These are phyloP conservation scores for Globisporangium acanthophoron DNA, from an alignment of 352 stramenopile genomes.

Conservation along the genomic window DNA sequence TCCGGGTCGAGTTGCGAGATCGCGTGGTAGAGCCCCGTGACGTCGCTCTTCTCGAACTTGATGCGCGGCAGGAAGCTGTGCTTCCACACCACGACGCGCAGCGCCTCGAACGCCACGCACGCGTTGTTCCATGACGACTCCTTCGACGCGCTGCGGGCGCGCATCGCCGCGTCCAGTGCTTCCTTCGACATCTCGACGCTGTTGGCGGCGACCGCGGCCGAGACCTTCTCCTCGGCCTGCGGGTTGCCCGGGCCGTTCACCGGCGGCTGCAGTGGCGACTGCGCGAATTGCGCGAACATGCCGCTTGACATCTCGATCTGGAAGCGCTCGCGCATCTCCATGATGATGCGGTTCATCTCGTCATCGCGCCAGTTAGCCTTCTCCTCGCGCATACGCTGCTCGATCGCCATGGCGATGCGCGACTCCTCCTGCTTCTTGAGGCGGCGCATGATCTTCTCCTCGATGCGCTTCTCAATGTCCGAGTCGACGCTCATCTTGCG, in stretches of 20 bases:
- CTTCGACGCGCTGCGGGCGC: constrained; percentile 53
- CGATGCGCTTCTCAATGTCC: constrained; percentile 76
- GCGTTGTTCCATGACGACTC: constrained; percentile 84
- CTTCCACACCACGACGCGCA: constrained; percentile 86
- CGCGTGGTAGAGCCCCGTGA: constrained; percentile 52
- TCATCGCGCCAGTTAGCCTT: constrained; percentile 87
- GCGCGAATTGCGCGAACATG: constrained; percentile 36
- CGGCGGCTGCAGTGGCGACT: background rate
- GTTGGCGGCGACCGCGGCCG: constrained; percentile 11
- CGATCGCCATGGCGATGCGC: constrained; percentile 77
- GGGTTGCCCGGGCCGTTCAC: constrained; percentile 26
- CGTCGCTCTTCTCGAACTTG: constrained; percentile 39
- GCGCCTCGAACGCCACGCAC: constrained; percentile 59
- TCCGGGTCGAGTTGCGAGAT: constrained; percentile 70
- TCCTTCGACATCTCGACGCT: constrained; percentile 16
- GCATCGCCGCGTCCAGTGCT: constrained; percentile 21
- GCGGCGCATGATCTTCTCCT: constrained; percentile 83
- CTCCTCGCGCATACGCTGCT: constrained; percentile 73
- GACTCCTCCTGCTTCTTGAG: constrained; percentile 87
- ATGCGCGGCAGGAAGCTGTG: constrained; percentile 79
- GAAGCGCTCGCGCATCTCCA: constrained; percentile 84
- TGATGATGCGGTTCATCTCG: constrained; percentile 89
- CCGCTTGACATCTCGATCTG: constrained; percentile 74
- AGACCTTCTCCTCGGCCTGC: constrained; percentile 66
- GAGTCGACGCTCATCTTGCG: constrained; percentile 66